Percentiles rank a stretch among this genome's conserved stretches.
Conservation (phyloP, 2,329 filamentous ascomycete species). For the Penicillium sp. region DNA sequence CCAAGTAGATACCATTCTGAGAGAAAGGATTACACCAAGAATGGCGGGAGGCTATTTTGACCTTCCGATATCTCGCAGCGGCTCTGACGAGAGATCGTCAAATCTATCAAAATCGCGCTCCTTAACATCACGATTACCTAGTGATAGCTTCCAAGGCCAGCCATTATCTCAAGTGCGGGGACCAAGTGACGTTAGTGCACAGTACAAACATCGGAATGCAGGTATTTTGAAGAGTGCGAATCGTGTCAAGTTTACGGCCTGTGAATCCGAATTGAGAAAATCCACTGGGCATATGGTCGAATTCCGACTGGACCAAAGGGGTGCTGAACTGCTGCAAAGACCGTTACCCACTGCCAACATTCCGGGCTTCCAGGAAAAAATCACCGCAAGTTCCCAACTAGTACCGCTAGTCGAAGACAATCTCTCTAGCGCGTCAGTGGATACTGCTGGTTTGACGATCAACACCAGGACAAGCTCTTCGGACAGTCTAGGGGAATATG, state of each 20-base stretch:
- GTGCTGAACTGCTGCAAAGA: slow-evolving; percentile 30
- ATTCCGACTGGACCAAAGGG: slow-evolving; percentile 33
- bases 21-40: slow-evolving; percentile 13
- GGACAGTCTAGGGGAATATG: slow-evolving; percentile 25
- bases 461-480: slow-evolving; percentile 26
- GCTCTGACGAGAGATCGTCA: slow-evolving; percentile 8
- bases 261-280: slow-evolving; percentile 23
- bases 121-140: slow-evolving; percentile 25
- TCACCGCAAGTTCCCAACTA: slow-evolving; percentile 22
- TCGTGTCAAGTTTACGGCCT: slow-evolving; percentile 35
- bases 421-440: slow-evolving; percentile 28
- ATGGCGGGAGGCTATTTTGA: slow-evolving; percentile 40
- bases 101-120: slow-evolving; percentile 28
- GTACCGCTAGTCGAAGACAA: slow-evolving; percentile 27
- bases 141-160: slow-evolving; percentile 24
- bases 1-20: not conserved
- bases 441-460: slow-evolving; percentile 32
- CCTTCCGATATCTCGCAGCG: slow-evolving; percentile 27
- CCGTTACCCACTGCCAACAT: slow-evolving; percentile 39
- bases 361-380: slow-evolving; percentile 33
- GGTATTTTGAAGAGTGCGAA: slow-evolving; percentile 38
- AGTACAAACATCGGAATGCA: slow-evolving; percentile 39
- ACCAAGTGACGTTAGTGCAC: slow-evolving; percentile 26
- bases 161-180: slow-evolving; percentile 13
- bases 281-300: slow-evolving; percentile 28